Base-by-base conservation (phyloP, 768 basidiomycete genomes). In the Lentinula sp. region DNA sequence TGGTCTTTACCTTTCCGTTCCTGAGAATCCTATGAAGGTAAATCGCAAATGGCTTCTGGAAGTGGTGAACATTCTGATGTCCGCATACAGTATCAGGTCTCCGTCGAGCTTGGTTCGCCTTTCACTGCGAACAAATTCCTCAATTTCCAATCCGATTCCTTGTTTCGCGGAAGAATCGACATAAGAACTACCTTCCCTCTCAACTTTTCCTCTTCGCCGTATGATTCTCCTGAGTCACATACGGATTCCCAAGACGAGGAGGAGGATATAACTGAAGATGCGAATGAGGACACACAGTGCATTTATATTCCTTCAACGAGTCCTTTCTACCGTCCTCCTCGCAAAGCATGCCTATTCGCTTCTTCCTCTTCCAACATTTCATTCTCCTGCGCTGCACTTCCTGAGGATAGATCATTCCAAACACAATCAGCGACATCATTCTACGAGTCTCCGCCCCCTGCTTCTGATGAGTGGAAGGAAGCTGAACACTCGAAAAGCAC, bases 281-380 rank as follows among this genome's bases (percentile, higher is more conserved):
- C 67, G 28, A 70, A 71, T 33, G 67, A 70, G 49, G 72, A 69
- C 32, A 62, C 64, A 0, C 79, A 81, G 64, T 75, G 76, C 49
- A 67, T 80, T 53, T 71, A 67, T 55, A 77, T 81, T 51, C 70
- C 73, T 10, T 68, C 64, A 37, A 73, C 73, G 55, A 79, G 73
- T 45, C 74, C 73, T 3, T 80, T 78, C 71, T 76, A 74, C 62
- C 70, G 66, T 23, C 66, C 61, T 36, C 71, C 73, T 33, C 57
- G 57, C 36, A 67, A 72, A 32, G 64, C 68, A 20, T 70, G 68
- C 57, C 69, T 71, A 28, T 68, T 67, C 43, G 62, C 65, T 6
- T 52, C 74, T 69, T 59, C 74, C 69, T 36, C 76, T 71, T 63
- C 41, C 33, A 36, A 41, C 48, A 2, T 53, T 20, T 60, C 60